Evolutionary conservation across 169 alveolate genomes (phyloP).

Genomic region (Cryptosporidium felis): DNA sequence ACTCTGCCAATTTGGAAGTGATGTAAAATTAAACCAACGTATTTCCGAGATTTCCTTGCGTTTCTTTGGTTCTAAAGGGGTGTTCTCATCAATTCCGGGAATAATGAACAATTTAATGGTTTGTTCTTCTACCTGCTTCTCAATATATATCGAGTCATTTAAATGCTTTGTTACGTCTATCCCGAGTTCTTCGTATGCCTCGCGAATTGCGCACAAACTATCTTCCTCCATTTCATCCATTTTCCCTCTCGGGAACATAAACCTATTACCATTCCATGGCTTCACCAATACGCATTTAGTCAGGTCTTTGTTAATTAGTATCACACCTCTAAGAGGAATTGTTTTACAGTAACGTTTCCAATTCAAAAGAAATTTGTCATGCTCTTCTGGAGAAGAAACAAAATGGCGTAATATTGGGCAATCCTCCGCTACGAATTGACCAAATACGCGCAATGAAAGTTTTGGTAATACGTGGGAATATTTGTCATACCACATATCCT

Average conservation of each 20-base stretch:
- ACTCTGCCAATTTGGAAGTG: conserved; percentile 69
- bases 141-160: conserved; percentile 80
- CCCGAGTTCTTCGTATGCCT: conserved; percentile 93
- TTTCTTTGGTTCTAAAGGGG: conserved; percentile 80
- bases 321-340: conserved; percentile 90
- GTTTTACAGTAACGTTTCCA: conserved; percentile 84
- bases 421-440: conserved; percentile 83
- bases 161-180: conserved; percentile 82
- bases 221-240: conserved; percentile 91
- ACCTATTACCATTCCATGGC: conserved; percentile 85
- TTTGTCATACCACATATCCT: conserved; percentile 88
- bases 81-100: conserved; percentile 86
- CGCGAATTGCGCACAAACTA: conserved; percentile 92
- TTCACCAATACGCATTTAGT: conserved; percentile 84
- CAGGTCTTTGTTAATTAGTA: conserved; percentile 81
- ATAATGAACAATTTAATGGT: conserved; percentile 83
- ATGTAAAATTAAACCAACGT: conserved; percentile 81
- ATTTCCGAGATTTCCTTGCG: conserved; percentile 85
- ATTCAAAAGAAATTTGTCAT: conserved; percentile 74
- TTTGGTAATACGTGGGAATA: conserved; percentile 80
- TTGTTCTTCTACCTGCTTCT: conserved; percentile 80
- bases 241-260: conserved; percentile 94
- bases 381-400: conserved; percentile 79
- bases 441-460: conserved; percentile 80
- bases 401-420: conserved; percentile 79